phyloP scores from a whole-genome alignment of 2,329 filamentous ascomycete genomes.

The Plectosphaerella sp. region DNA sequence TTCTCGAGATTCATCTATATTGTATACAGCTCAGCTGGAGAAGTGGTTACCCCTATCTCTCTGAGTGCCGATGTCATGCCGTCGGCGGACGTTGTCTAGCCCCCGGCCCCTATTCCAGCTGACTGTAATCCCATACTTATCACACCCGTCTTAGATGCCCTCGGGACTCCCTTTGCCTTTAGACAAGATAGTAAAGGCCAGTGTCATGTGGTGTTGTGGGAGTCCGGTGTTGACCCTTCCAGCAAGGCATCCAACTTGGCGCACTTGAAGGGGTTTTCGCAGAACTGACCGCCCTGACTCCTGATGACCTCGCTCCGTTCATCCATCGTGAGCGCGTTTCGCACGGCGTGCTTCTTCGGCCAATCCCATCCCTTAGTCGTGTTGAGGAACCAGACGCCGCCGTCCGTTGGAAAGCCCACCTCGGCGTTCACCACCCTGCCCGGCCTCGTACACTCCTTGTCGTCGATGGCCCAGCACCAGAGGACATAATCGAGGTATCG shows the following conservation, averaged over 20 bases:
- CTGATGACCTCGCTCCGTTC: constrained; percentile 12
- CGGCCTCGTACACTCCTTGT: neutral
- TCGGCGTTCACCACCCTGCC: neutral
- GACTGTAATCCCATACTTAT: no score
- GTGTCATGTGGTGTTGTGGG: no score
- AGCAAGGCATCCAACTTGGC: neutral
- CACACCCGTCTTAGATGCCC: no score
- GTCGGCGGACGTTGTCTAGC: no score
- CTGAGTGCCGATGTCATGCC: no score
- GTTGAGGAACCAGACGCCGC: neutral
- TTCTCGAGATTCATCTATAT: no score
- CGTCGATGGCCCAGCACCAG: neutral
- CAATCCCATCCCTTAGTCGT: neutral
- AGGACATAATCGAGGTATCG: neutral
- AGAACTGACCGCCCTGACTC: constrained; percentile 11
- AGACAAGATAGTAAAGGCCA: no score
- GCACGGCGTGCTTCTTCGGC: constrained; percentile 13
- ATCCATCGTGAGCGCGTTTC: constrained; percentile 14
- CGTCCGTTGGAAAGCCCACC: neutral
- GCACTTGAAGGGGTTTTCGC: neutral
- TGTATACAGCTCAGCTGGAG: no score
- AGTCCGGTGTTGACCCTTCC: neutral
- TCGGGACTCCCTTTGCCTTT: no score
- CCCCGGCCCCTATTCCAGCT: no score
- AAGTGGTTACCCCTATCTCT: no score